Evolutionary conservation across 495 filamentous ascomycete species (phyloP).

Genomic region (Penicillium lividum): DNA sequence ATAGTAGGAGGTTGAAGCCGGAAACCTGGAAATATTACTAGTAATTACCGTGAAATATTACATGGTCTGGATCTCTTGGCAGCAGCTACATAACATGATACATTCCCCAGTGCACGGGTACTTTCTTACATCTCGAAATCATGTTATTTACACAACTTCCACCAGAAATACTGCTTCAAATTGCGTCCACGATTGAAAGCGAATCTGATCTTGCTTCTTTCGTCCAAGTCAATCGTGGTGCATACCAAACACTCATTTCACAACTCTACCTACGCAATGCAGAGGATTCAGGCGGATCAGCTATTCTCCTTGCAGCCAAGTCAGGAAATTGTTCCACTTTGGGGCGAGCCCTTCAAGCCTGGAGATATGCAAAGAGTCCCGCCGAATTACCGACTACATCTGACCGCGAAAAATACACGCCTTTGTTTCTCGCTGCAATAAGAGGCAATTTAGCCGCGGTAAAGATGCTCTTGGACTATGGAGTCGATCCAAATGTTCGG

Average conservation of each 20-base stretch:
- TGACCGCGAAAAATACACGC: background rate
- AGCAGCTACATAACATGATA: too few species aligned
- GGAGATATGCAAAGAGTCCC: background rate
- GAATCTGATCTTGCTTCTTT: constrained; percentile 8
- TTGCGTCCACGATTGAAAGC: constrained; percentile 1
- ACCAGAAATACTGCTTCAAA: constrained; percentile 5
- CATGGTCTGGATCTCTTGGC: too few species aligned
- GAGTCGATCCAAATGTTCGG: background rate
- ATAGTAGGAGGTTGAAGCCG: too few species aligned
- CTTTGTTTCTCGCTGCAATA: background rate
- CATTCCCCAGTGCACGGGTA: too few species aligned
- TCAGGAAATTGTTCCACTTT: background rate
- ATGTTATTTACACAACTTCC: constrained; percentile 1
- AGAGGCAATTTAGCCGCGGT: background rate
- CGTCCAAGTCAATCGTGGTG: constrained; percentile 7
- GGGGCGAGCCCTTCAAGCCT: background rate
- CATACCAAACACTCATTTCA: constrained; percentile 6
- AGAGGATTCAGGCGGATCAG: constrained; percentile 2
- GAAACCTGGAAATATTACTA: too few species aligned
- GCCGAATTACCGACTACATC: background rate
- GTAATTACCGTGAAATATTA: too few species aligned
- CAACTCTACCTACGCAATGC: constrained; percentile 8
- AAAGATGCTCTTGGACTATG: constrained; percentile 1
- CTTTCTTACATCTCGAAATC: background rate
- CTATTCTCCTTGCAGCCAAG: background rate